Evolutionary conservation across 2,329 filamentous ascomycete genomes (phyloP), one percentile per base, ranked within the genome.

Genomic region (Cordyceps militaris): DNA sequence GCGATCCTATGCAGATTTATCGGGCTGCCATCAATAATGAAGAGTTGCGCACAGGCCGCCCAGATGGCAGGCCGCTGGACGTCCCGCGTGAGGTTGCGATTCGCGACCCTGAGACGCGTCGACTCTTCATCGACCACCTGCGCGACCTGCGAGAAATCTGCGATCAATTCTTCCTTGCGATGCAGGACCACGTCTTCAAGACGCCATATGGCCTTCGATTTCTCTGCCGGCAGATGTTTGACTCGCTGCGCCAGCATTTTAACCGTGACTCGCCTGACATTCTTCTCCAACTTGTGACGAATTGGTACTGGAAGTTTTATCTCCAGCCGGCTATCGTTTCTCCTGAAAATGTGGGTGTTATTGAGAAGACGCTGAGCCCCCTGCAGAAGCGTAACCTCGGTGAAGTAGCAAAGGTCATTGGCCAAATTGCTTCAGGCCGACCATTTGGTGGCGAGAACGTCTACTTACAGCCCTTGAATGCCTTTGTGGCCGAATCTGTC

Each of bases 1-100:
- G 93, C 69, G 94, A 99, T 67, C 94, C 94, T 0, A 87, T 97
- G 78, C 93, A 97, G 65, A 99, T 99, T 58, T 97, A 99, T 73
- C 85, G 89, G 43, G 94, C 91, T 5, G 87, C 91, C 14, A 95
- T 99, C 74, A 97, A 95, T 75, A 96, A 99, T 66, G 93, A 97
- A 71, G 94, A 99, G 73, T 83, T 99, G 24, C 86, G 91, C 19
- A 99, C 94, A 0, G 94, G 94, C 4, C 84, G 85, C 63, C 85
- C 90, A 21, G 96, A 92, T 69, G 83, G 82, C 51, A 83, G 94
- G 61, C 88, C 86, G 34, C 84, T 90, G 14, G 91, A 97, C 64
- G 87, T 99, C 34, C 88, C 91, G 0, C 84, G 92, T 61, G 94
- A 99, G 69, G 81, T 95, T 64, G 94, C 94, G n/a, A 97, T 99